phyloP scores from a whole-genome alignment of 2,329 filamentous ascomycete genomes.

The Xylariomycetidae sp. region DNA sequence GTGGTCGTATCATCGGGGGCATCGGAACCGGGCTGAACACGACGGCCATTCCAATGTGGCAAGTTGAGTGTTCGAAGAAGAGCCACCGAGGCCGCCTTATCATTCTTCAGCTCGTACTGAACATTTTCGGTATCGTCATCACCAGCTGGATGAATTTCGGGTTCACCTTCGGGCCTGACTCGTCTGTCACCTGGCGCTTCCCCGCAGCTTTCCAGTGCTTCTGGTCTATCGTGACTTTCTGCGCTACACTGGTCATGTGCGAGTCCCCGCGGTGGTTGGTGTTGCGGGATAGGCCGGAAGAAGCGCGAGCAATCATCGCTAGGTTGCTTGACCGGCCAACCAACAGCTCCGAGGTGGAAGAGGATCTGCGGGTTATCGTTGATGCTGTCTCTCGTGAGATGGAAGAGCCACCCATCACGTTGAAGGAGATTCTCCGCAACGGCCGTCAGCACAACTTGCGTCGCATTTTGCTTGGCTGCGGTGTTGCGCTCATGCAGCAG shows the following conservation, averaged over 20 bases:
- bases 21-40: conserved; percentile 1
- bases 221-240: neutral
- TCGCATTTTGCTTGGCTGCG: neutral
- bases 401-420: neutral
- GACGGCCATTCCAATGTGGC: neutral
- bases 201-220: neutral
- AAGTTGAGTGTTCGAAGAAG: neutral
- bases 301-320: neutral
- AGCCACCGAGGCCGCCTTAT: neutral
- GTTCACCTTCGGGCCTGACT: neutral
- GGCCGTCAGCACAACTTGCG: neutral
- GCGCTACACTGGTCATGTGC: neutral
- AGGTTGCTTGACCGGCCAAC: neutral
- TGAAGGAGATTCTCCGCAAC: neutral
- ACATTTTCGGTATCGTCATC: conserved; percentile 1
- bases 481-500: neutral
- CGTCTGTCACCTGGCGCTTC: neutral
- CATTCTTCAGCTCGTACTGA: neutral
- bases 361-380: neutral
- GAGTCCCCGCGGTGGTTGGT: conserved; percentile 1
- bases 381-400: neutral
- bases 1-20: neutral
- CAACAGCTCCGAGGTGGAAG: neutral
- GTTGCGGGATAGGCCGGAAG: neutral
- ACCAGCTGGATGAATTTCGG: neutral